Base-by-base conservation (phyloP, 345 rosid species). In the Citrus sp. region DNA sequence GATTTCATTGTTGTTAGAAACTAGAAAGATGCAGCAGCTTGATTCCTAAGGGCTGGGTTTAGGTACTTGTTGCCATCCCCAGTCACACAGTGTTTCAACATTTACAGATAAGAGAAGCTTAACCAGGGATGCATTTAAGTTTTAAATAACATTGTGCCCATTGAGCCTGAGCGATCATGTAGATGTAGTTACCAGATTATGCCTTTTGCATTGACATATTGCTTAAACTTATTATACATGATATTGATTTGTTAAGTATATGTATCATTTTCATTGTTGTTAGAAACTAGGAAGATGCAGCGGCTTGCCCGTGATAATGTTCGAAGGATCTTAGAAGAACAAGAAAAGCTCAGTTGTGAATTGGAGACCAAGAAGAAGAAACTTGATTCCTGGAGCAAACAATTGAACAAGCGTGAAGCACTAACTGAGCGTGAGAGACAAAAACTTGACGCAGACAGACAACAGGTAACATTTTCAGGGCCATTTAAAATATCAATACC, bases 221-320 rank as follows among this genome's bases (percentile, higher is more conserved):
- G 38, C 22, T 55, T 21, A 27, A 62, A 14, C 19, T 37, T 67
- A 25, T 66, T 32, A 40, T 72, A 73, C 60, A 7, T 22, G 22
- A 30, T 0, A 25, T 61, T 21, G 27, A 70, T 12, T 1, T 32
- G 37, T 9, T 1, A 35, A 27, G 28, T 21, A 54, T 28, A 13
- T 38, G 18, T 35, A 21, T 90, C 71, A 85, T 79, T 66, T 76
- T 70, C 19, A 63, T 80, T 75, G 68, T 81, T 70, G 22, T 67
- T 86, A 96, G 99, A 94, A 86, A 89, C 90, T 40, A 92, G 88
- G 88, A 93, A 86, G 88, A 82, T 92, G 97, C 97, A 94, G 80
- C 87, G 84, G 67, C 74, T 46, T 76, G 89, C 96, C 14, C 94
- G 89, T 51, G 90, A 72, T 19, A 88, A 89, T 79, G 89, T 96